phyloP scores from a whole-genome alignment of 768 basidiomycete genomes.

The Psilocybe azurescens region DNA sequence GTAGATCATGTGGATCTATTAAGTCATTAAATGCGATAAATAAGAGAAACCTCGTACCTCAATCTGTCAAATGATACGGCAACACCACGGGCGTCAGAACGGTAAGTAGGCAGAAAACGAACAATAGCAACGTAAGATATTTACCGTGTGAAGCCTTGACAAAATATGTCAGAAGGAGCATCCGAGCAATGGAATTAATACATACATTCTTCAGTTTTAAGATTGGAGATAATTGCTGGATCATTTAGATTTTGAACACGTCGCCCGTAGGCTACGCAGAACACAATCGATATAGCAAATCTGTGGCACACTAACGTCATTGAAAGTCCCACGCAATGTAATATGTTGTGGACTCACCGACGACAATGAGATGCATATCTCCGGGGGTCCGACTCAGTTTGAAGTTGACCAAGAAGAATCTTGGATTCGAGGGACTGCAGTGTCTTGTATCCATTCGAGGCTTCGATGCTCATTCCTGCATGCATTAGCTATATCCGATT shows the following conservation, averaged over 20 bases:
- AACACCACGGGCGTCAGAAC: not conserved
- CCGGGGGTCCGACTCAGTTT: conserved; percentile 18
- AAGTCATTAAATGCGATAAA: not conserved
- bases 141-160: conserved; percentile 5
- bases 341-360: conserved; percentile 16
- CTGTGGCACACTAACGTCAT: conserved; percentile 6
- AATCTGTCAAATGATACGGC: not conserved
- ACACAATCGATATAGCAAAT: conserved; percentile 26
- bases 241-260: conserved; percentile 27
- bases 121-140: not conserved
- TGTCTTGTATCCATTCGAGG: conserved; percentile 26
- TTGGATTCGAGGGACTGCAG: conserved; percentile 30
- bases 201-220: conserved; percentile 28
- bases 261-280: conserved; percentile 29
- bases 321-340: no score
- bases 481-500: conserved; percentile 27
- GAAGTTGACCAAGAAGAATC: conserved; percentile 27
- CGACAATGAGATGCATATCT: conserved; percentile 20
- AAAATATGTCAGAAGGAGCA: not conserved
- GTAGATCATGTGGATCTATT: not conserved
- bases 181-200: conserved; percentile 1
- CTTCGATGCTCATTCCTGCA: conserved; percentile 30
- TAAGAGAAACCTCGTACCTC: not conserved
- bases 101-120: not conserved
- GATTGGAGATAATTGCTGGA: conserved; percentile 23